Evolutionary conservation across 352 stramenopile genomes (phyloP).

Genomic region (Blastocystis sp.): DNA sequence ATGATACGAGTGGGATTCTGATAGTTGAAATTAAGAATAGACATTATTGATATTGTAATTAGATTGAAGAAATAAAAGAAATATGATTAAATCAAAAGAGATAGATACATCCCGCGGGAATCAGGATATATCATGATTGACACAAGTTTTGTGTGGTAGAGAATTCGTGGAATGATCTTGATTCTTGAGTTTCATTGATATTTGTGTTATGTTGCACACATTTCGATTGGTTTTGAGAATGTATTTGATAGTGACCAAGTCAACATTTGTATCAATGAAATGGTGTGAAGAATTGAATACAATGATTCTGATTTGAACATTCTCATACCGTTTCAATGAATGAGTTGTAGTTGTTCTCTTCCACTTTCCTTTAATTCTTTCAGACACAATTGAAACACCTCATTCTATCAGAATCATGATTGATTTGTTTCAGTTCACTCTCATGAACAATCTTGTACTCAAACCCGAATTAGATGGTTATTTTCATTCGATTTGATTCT

Average conservation of each 20-base stretch:
- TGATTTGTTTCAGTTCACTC: no score
- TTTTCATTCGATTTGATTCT: not conserved
- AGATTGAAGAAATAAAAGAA: conserved; percentile 34
- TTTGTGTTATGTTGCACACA: not conserved
- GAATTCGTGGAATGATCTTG: no score
- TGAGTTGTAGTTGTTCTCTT: no score
- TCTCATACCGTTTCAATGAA: no score
- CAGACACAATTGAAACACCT: no score
- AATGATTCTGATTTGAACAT: no score
- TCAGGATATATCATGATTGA: not conserved
- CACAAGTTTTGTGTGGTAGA: not conserved
- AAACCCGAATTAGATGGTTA: not conserved
- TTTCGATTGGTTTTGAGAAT: not conserved
- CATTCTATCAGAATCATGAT: no score
- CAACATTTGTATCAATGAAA: not conserved
- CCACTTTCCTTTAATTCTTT: no score
- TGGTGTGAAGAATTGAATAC: no score
- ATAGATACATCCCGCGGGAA: not conserved
- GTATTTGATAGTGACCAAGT: not conserved
- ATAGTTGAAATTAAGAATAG: conserved; percentile 56
- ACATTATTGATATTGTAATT: not conserved
- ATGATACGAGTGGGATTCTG: conserved; percentile 49
- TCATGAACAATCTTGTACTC: no score
- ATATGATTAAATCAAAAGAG: not conserved
- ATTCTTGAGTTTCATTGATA: not conserved